These are phyloP conservation scores for Tolypocladium nubicola DNA, from an alignment of 2,329 filamentous ascomycete genomes.

Conservation along the genomic window DNA sequence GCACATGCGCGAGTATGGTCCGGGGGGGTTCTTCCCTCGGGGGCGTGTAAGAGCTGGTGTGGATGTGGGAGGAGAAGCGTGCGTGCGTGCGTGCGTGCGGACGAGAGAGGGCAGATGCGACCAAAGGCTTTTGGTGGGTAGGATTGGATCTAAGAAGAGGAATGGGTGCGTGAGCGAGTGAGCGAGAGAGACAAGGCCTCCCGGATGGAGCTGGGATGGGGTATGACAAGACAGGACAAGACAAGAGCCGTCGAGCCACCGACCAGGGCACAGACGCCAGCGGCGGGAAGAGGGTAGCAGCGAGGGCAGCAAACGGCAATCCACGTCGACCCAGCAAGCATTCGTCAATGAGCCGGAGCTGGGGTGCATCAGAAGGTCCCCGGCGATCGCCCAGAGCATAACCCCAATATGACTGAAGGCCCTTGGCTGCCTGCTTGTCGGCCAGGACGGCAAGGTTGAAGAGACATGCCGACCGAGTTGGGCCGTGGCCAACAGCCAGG, in stretches of 20 bases:
- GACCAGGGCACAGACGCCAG: constrained; percentile 1
- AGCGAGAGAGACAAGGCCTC: background rate
- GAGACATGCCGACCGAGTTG: background rate
- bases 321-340: background rate
- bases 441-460: background rate
- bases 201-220: background rate
- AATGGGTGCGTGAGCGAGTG: background rate
- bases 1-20: constrained; percentile 2
- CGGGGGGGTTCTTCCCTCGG: background rate
- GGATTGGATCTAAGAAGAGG: constrained; percentile 7
- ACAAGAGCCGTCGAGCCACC: background rate
- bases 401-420: background rate
- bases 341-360: constrained; percentile 3
- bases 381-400: constrained; percentile 1
- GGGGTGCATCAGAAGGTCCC: constrained; percentile 3
- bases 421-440: background rate
- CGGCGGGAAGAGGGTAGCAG: background rate
- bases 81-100: background rate
- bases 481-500: background rate
- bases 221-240: background rate
- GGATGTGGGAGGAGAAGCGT: background rate
- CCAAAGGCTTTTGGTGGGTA: constrained; percentile 2
- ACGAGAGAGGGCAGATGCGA: background rate
- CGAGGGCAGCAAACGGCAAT: background rate
- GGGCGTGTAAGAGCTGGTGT: background rate